phyloP scores from a whole-genome alignment of 495 filamentous ascomycete genomes.

The Tuber indicum region DNA sequence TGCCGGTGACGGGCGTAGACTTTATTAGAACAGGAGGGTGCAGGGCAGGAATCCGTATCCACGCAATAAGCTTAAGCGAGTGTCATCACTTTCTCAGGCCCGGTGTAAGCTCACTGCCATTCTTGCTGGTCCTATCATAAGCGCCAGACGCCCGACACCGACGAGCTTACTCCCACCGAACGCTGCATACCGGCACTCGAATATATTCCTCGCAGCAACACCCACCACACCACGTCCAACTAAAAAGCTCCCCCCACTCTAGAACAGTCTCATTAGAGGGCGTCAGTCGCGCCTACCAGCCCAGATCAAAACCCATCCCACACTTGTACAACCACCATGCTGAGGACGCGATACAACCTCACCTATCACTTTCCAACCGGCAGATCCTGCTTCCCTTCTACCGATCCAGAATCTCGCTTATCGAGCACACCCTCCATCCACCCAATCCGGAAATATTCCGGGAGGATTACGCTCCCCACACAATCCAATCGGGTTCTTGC shows the following conservation, averaged over 20 bases:
- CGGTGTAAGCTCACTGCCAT: background rate
- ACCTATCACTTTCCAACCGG: background rate
- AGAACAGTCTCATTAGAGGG: background rate
- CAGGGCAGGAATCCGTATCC: background rate
- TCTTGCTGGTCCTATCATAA: background rate
- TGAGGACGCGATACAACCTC: background rate
- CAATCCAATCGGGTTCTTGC: background rate
- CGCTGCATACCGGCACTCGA: background rate
- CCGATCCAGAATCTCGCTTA: background rate
- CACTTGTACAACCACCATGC: background rate
- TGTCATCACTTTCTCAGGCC: background rate
- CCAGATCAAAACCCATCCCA: background rate
- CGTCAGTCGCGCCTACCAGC: background rate
- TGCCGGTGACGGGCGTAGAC: background rate
- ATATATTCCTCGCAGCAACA: background rate
- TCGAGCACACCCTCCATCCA: background rate
- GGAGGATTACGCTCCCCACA: background rate
- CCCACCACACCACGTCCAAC: background rate
- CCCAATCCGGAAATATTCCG: background rate
- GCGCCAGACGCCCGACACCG: background rate
- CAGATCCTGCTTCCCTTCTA: background rate
- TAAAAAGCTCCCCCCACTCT: background rate
- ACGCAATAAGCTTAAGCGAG: background rate
- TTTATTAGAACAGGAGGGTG: background rate
- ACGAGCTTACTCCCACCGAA: background rate